Percentiles rank a stretch among this genome's conserved stretches.
phyloP scores from a whole-genome alignment of 768 basidiomycete genomes.

The Mycena epipterygia region DNA sequence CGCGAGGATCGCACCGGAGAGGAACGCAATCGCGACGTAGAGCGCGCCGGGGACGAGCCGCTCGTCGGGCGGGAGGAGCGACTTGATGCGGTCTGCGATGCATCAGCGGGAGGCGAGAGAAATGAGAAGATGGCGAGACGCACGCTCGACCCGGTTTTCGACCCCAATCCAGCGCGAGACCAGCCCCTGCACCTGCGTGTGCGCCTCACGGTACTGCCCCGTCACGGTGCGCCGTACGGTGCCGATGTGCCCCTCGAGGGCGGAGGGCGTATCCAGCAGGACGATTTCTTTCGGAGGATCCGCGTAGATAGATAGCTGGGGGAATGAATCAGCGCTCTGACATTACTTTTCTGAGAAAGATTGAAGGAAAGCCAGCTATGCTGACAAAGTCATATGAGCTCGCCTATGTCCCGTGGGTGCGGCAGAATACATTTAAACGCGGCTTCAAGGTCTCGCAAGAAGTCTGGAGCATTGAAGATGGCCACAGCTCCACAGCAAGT shows the following conservation, averaged over 20 bases:
- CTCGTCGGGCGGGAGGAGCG: conserved; percentile 85
- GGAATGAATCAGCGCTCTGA: neutral
- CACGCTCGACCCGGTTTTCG: conserved; percentile 89
- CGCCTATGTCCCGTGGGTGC: too few species aligned
- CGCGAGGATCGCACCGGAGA: conserved; percentile 89
- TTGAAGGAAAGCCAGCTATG: too few species aligned
- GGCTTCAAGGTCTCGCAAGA: too few species aligned
- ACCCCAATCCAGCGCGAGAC: conserved; percentile 88
- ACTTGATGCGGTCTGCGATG: conserved; percentile 82
- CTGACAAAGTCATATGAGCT: too few species aligned
- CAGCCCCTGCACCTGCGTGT: conserved; percentile 76
- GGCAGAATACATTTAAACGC: too few species aligned
- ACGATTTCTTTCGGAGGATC: conserved; percentile 69
- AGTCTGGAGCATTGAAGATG: too few species aligned
- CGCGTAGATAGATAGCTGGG: conserved; percentile 89
- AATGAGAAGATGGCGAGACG: conserved; percentile 44
- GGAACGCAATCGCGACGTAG: conserved; percentile 90
- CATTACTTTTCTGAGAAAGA: neutral
- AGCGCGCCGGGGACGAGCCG: conserved; percentile 89
- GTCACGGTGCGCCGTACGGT: conserved; percentile 72
- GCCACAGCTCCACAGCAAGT: too few species aligned
- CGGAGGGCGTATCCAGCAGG: conserved; percentile 81
- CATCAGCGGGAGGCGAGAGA: neutral
- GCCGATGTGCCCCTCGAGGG: conserved; percentile 84
- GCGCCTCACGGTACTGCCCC: conserved; percentile 68